Conservation (phyloP, 495 filamentous ascomycete genomes). For the Aeminium ludgeri region DNA sequence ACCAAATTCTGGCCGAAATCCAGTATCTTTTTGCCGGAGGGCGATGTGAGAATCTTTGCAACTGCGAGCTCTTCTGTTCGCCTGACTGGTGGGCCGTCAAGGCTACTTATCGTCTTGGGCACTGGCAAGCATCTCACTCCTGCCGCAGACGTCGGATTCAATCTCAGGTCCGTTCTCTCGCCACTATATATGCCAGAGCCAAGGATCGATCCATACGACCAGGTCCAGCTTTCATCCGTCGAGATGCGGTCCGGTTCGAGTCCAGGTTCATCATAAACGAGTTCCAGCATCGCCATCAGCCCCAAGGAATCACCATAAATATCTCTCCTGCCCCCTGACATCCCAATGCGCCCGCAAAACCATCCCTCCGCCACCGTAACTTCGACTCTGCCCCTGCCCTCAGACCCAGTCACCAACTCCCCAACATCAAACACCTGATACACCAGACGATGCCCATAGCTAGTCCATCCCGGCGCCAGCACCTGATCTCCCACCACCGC, state of each 20-base stretch:
- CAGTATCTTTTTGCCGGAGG: conserved; percentile 30
- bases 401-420: conserved; percentile 15
- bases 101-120: conserved; percentile 17
- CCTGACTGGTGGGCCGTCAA: conserved; percentile 29
- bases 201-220: conserved; percentile 26
- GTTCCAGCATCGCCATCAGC: conserved; percentile 30
- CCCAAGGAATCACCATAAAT: conserved; percentile 34
- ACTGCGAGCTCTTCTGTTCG: conserved; percentile 23
- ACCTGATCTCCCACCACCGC: conserved; percentile 29
- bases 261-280: conserved; percentile 18
- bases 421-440: conserved; percentile 39
- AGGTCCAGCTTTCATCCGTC: conserved; percentile 32
- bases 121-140: conserved; percentile 27
- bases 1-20: conserved; percentile 44
- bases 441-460: conserved; percentile 32
- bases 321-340: conserved; percentile 21
- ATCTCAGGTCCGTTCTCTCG: conserved; percentile 17
- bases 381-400: conserved; percentile 29
- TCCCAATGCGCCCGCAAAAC: conserved; percentile 36
- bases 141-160: too few species aligned
- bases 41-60: conserved; percentile 27
- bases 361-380: conserved; percentile 39
- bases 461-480: conserved; percentile 38
- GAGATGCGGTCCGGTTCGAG: conserved; percentile 16
- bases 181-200: conserved; percentile 38